Evolutionary conservation across 805 yeast species (phyloP), one percentile per base, ranked within the genome.

Genomic region (Danielia reshetovae): DNA sequence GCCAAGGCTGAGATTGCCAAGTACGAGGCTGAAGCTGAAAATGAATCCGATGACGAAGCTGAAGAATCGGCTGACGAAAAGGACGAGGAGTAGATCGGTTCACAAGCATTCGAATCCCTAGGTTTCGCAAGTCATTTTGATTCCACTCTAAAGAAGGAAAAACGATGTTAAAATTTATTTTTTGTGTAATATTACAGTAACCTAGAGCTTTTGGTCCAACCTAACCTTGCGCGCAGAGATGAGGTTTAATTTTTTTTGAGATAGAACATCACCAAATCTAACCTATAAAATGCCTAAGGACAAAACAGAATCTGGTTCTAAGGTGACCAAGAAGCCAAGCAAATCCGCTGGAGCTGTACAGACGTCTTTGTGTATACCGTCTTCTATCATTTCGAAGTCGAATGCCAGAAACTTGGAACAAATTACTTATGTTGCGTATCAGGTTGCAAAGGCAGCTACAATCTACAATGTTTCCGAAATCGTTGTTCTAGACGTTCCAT

Each of bases 1-100:
- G 95, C 93, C 32, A 79, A 86, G 66, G 81, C 79, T 37, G 82
- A 82, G 60, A 74, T 86, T 46, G 82, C 81, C 42, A 72, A 80
- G 55, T 62, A 85, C 42, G 81, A 81, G 54, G 74, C 72, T 34
- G 68, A 64, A 32, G 75, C 53, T 27, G 59, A 46, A 25, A 51
- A 39, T 21, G 54, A 43, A 18, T 48, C 35, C 17, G 51, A 46
- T 3, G 41, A 34, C 6, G 46, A 61, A 43, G 62, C 55, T 43
- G 70, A 65, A 42, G 80, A 71, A 43, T 7, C 7, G 22, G 74
- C 16, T 10, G 25, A 19, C 9, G 22, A 19, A 9, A 19, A 7
- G 7, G 22, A 19, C 9, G 22, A 19, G 9, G 22, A 19, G 9
- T 7, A 19, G 25, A n/a, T n/a, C n/a, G n/a, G n/a, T n/a, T n/a